Base-by-base conservation (phyloP, 1,139 yeast species). In the Protomyces arabidopsidicola region DNA sequence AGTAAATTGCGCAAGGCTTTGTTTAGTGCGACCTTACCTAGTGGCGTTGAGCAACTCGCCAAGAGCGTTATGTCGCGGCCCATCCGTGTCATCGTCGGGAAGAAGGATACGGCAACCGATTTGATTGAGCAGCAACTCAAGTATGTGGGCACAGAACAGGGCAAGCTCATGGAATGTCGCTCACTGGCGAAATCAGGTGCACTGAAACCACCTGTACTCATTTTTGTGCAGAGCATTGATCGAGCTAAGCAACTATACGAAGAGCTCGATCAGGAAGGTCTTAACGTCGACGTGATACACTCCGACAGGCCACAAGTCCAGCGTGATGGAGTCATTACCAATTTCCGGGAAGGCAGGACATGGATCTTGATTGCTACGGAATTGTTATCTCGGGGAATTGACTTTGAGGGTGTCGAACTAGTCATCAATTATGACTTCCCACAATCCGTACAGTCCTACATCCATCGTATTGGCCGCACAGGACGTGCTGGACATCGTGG, bases 281-380 rank as follows among this genome's bases (percentile, higher is more conserved):
- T 95, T 68, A 91, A 90, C 70, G 97, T 93, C 54, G 98, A 93
- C 72, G 97, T 89, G 22, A 90, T 95, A 55, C 98, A 95, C 73
- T 95, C 98, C 1, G 98, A 93, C 71, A 84, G 96, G 74, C 88
- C 98, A 0, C 90, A 88, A 63, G 81, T 84, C 54, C 98, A 93
- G 76, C 84, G 98, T 77, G 91, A 89, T 66, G 86, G 84, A 60
- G 88, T 88, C 22, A 89, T 95, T 68, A 88, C 87, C 71, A 78
- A 89, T 68, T 95, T 93, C 77, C 88, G 85, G 72, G 82, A 81
- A 65, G 98, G 98, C 36, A 96, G 91, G 51, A 80, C 91, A 50
- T 95, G 98, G 98, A 96, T 95, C 56, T 80, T 95, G 68, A 93
- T 95, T 66, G 90, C 98, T 73, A 95, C 98, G 0, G 98, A 95